Base-by-base conservation (phyloP, 768 basidiomycete genomes). In the Mycena rosella region DNA sequence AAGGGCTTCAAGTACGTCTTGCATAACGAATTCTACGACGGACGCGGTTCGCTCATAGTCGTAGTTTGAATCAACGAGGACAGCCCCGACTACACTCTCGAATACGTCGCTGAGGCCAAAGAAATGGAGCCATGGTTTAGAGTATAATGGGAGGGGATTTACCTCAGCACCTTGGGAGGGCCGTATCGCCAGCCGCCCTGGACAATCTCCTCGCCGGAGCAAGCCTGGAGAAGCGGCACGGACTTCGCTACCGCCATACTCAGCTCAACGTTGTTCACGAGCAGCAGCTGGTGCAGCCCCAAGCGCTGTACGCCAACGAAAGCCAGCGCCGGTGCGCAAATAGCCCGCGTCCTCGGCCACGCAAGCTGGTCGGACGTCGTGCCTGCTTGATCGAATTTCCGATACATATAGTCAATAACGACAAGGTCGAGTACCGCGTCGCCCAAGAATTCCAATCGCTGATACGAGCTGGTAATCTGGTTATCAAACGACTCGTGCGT, bases 401-500 rank as follows among this genome's bases (percentile, higher is more conserved):
- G 80, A 78, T 86, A 94, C 27, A 96, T 84, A 72, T 92, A 90
- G 22, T 88, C 81, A 74, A 91, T 85, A 42, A 95, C 87, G 47
- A 90, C 92, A 29, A 94, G 77, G 70, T 93, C 88, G 29, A 93
- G 82, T 29, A 94, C 78, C 34, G 92, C 93, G 75, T 97, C 96
- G 34, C 96, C 96, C 3, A 97, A 84, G 72, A 95, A 96, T 72
- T 97, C 96, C 14, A 96, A 80, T 17, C 96, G 87, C 68, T 97
- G 92, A 77, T 96, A 96, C 3, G 92, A 93, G 8, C 87, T 53
- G 18, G 66, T 71, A 5, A n/a, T 53, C 27, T 56, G 53, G 40
- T 71, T 65, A 20, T 68, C 81, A 71, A 93, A 93, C 0, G 93
- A 94, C 0, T 95, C 92, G 74, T 97, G 96, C 0, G 93, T 95